Base-by-base conservation (phyloP, 2,329 filamentous ascomycete species). In the Aspergillaceae sp. region DNA sequence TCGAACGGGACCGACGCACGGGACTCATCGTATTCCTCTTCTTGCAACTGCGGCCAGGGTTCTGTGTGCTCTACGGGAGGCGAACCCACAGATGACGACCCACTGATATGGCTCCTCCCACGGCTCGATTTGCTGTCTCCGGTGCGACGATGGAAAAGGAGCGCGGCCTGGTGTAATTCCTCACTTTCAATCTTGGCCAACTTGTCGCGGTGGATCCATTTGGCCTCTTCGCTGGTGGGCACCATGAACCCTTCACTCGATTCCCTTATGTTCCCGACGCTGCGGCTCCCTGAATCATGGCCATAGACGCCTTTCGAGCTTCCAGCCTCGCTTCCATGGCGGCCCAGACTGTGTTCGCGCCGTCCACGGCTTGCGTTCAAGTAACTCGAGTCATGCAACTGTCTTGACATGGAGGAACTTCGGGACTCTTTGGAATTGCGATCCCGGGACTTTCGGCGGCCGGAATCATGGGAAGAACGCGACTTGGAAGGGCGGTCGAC, bases 121-220 rank as follows among this genome's bases (percentile, higher is more conserved):
- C 64, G 64, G 38, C 58, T 61, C 32, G 67, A 61, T 50, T 61
- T 64, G 49, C 58, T 68, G 38, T 61, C 63, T 42, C 65, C 61
- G 35, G 60, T 60, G 26, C 61, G 66, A 46, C 59, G 65, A 47
- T 63, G 69, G 54, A 62, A 71, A 33, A 68, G 60, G 41, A 72
- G 68, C 19, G 71, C 69, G 7, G 70, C 69, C 52, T 72, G 70
- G 44, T 74, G 72, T 42, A 74, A 55, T 52, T 75, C 72, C 57
- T 74, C 69, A 46, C 70, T 74, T 53, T 75, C 72, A 32, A 75
- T 75, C 45, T 66, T 67, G 26, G 72, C 72, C 47, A 75, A 54
- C 54, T 75, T 75, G 52, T 75, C 72, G 7, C 72, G 64, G 49
- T 75, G 72, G 44, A 75, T 75, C 72, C 72, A 75, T 35, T 71